Percentiles rank a stretch among this genome's conserved stretches.
Conservation (phyloP, 768 basidiomycete species). For the Hygrocybe coccinea region DNA sequence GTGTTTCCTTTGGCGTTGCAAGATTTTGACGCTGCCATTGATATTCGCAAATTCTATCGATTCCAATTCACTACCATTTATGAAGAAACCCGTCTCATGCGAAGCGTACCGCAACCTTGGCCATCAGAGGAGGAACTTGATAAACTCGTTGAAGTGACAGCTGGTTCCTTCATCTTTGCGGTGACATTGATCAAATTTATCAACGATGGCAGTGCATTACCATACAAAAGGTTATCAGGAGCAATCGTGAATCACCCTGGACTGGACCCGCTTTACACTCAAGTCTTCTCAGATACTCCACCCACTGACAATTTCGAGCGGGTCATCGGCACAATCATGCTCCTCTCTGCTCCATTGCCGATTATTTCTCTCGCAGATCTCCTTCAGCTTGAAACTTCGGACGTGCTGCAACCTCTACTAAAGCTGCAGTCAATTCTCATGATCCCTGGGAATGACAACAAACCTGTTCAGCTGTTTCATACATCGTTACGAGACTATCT, state of each 20-base stretch:
- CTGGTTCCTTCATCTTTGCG: background rate
- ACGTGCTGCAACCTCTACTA: conserved; percentile 2
- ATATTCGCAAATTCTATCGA: background rate
- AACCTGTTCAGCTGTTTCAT: conserved; percentile 28
- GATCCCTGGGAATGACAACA: conserved; percentile 9
- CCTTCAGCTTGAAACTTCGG: conserved; percentile 4
- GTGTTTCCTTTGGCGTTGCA: background rate
- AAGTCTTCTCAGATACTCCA: background rate
- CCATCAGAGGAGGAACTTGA: background rate
- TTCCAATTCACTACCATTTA: background rate
- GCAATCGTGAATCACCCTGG: background rate
- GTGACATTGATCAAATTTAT: background rate
- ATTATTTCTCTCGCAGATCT: conserved; percentile 1
- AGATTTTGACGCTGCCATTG: background rate
- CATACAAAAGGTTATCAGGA: conserved; percentile 4
- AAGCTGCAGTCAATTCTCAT: conserved; percentile 8
- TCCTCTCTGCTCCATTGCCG: background rate
- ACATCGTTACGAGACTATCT: conserved; percentile 33
- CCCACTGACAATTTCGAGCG: background rate
- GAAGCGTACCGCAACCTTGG: background rate
- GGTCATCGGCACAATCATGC: conserved; percentile 6
- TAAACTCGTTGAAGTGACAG: background rate
- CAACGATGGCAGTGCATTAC: conserved; percentile 8
- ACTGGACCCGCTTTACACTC: conserved; percentile 6
- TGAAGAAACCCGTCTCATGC: background rate